phyloP scores from a whole-genome alignment of 805 yeast genomes.

The Sungouiella blattae region DNA sequence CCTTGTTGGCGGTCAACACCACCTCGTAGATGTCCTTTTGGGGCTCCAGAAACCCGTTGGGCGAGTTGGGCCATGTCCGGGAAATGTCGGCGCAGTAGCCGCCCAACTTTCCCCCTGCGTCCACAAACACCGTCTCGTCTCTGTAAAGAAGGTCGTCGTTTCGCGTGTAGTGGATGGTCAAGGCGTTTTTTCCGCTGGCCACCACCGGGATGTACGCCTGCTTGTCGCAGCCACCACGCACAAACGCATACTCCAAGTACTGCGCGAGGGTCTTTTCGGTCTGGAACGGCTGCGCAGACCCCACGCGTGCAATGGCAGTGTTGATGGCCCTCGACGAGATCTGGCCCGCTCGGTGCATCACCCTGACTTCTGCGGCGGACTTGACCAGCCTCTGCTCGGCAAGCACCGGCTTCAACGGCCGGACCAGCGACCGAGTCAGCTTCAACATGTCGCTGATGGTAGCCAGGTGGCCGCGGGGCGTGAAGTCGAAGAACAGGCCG shows the following conservation, averaged over 20 bases:
- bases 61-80: conserved; percentile 90
- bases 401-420: conserved; percentile 41
- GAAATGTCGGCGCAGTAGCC: conserved; percentile 96
- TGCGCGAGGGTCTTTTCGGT: conserved; percentile 80
- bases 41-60: conserved; percentile 63
- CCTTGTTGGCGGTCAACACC: conserved; percentile 76
- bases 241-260: conserved; percentile 76
- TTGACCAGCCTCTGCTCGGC: conserved; percentile 63
- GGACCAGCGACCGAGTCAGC: conserved; percentile 33
- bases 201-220: conserved; percentile 94
- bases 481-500: conserved; percentile 17
- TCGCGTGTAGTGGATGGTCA: conserved; percentile 90
- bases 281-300: conserved; percentile 42
- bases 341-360: conserved; percentile 80
- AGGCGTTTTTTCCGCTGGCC: conserved; percentile 87
- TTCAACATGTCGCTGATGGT: conserved; percentile 20
- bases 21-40: conserved; percentile 88
- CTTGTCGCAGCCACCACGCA: conserved; percentile 83
- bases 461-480: conserved; percentile 4
- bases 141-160: conserved; percentile 78
- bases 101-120: conserved; percentile 91
- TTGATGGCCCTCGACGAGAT: conserved; percentile 83
- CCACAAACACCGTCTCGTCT: conserved; percentile 85
- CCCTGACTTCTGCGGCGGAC: conserved; percentile 67
- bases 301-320: conserved; percentile 65